Base-by-base conservation (phyloP, 2,329 filamentous ascomycete genomes). In the Fusarium acutatum region DNA sequence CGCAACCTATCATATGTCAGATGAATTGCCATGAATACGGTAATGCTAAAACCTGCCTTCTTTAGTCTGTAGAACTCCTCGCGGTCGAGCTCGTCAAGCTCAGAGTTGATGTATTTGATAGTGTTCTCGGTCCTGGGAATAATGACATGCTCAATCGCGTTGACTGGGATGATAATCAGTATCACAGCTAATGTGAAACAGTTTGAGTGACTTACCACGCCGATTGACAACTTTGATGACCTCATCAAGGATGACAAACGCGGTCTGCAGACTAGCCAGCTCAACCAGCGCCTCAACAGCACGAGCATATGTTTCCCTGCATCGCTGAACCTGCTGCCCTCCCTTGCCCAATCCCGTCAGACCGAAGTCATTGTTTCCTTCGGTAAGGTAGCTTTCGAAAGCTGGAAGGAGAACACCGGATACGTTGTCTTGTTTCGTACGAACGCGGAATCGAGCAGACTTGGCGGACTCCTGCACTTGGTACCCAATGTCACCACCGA, bases 31-130 rank as follows among this genome's bases (percentile, higher is more conserved):
- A 26, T 30, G 32, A 2, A 22, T 34, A n/a, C 14, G 17, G 7
- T 34, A 30, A 38, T 18, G 15, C 26, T 6, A 20, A 43, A 32
- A 54, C 75, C 49, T 70, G 79, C 85, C 87, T 99, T 99, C 86
- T 99, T 99, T 80, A 99, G 84, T 75, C 96, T 89, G 84, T 98
- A 99, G 83, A 99, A 99, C 82, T 99, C 96, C 82, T 98, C 96
- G 86, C 96, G 91, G 84, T 98, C 97, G 57, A 99, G 88, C 84
- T 99, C 96, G 81, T 99, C 96, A 22, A 99, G 89, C 82, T 99
- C 96, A 2, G 96, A 97, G 85, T 98, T 98, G 88, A 98, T 98
- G 80, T 98, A 99, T 85, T 97, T 98, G 86, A 99, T 99, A n/a
- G 96, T 99, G 80, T 98, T 99, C 82, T 99, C 96, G 20, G 96